Conservation (phyloP, 148 eudicot species). For the Fagopyrum homotropicum region DNA sequence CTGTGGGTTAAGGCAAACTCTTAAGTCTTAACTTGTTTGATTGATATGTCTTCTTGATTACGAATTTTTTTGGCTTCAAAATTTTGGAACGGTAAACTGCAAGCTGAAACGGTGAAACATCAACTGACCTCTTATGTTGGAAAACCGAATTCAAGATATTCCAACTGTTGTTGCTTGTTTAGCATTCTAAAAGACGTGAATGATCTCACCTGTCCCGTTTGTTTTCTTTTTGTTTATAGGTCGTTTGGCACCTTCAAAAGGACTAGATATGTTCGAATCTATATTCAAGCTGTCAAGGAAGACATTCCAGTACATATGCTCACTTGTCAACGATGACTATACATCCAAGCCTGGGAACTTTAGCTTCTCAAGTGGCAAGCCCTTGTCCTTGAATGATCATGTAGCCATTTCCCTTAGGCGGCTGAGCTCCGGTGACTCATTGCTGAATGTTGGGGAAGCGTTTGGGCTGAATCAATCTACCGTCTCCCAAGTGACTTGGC, state of each 20-base stretch:
- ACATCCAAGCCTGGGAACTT: constrained; percentile 44
- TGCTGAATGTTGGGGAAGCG: constrained; percentile 52
- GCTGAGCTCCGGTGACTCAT: constrained; percentile 77
- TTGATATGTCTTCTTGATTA: neutral
- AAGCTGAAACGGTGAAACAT: neutral
- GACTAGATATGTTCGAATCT: constrained; percentile 42
- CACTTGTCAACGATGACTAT: constrained; percentile 62
- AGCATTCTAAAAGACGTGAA: neutral
- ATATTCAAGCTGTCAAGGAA: constrained; percentile 62
- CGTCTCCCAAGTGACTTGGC: constrained; percentile 92
- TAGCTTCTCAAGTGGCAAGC: constrained; percentile 48
- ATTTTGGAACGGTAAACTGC: neutral
- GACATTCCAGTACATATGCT: constrained; percentile 75
- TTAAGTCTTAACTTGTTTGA: neutral
- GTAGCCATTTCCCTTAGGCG: constrained; percentile 82
- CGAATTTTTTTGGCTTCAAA: neutral
- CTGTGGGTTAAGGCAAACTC: too few species aligned
- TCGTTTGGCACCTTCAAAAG: constrained; percentile 34
- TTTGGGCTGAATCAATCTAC: constrained; percentile 75
- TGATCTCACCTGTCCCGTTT: neutral
- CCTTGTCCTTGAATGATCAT: constrained; percentile 52
- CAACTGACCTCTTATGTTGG: neutral
- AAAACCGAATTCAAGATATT: neutral
- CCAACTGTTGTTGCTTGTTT: neutral
- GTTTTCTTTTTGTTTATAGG: constrained; percentile 28